Evolutionary conservation across 441 rosid genomes (phyloP), one percentile per base, ranked within the genome.

Genomic region (Adansonia grandidieri): DNA sequence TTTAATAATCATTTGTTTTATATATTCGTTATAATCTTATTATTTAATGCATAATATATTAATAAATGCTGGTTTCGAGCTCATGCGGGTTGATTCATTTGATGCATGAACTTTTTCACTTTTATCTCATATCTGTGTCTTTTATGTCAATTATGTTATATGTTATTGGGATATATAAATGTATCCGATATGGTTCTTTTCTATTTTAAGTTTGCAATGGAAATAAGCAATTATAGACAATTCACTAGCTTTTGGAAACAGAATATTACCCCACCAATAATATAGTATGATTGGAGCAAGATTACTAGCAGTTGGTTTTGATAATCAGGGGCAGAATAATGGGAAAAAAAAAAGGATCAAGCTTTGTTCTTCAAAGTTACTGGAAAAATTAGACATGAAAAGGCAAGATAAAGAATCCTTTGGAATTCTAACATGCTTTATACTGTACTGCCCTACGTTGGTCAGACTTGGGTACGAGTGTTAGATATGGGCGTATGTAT

Each of bases 1-100:
- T 4, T 42, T 72, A 56, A 32, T n/a, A 9, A 40, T 17, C 22
- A 77, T 70, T 57, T 20, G 51, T 32, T 71, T 22, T 7, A 81
- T 77, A 72, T 63, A 22, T 40, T 42, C 7, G 20, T 6, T 19
- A 54, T 54, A 19, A 15, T 54, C 58, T 54, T 14, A 19, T 14
- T 15, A 54, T 7, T 54, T 19, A n/a, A 15, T 54, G 58, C 19
- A 54, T 15, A 15, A 54, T 54, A 54, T 54, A 15, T 54, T 54
- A 56, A 56, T n/a, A 6, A 9, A 17, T 56, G 61, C 61, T 57
- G 24, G 61, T 57, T 22, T 57, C 19, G 24, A 54, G 58, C 6
- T 54, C 58, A 14, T 54, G 58, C 37, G 69, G 54, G 15, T 20
- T 7, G 53, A 45, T 14, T 67, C n/a, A 9, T 67, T 67, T 44